Evolutionary conservation across 345 rosid genomes (phyloP), one percentile per base, ranked within the genome.

Genomic region (Pelargonium nanum): DNA sequence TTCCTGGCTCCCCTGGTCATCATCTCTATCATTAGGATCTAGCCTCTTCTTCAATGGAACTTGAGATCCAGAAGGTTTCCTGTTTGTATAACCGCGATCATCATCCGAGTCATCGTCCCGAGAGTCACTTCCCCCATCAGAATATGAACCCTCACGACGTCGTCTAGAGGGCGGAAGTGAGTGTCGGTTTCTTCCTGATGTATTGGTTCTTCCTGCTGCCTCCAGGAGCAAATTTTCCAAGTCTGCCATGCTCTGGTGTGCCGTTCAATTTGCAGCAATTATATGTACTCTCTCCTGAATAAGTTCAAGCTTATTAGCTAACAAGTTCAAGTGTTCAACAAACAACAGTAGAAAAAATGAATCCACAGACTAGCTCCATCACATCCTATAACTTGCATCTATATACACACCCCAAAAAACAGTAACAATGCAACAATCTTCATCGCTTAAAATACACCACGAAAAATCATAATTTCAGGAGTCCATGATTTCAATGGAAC

Each of bases 151-250:
- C 28, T 86, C 95, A 4, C 72, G 85, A 57, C 83, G 70, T 74
- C 91, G 82, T 53, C 82, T 81, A 7, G 96, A 74, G 19, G 85
- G 62, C 21, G 85, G 82, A 54, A 23, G 69, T 1, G 90, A 76
- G 58, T 81, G 85, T 5, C 87, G 80, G 53, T 78, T 75, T 59
- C 83, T 84, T 54, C 86, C 85, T 6, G 80, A 60, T 1, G 79
- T 67, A 26, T 82, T 77, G 0, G 97, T 79, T 69, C 99, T 90
- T 25, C 99, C 99, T 1, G 99, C 99, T 19, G 99, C 99, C 82
- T 90, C 97, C 28, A 90, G 80, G 48, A 94, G 93, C 80, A 90
- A 78, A 73, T 86, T 80, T 65, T 94, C 99, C 67, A 88, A 77
- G 68, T 90, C 97, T n/a, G 81, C 88, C 97, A 88, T 89, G 63